Percentiles rank a stretch among this genome's conserved stretches.
Evolutionary conservation across 148 eudicot genomes (phyloP).

Genomic region (Hydrangea macrophylla): DNA sequence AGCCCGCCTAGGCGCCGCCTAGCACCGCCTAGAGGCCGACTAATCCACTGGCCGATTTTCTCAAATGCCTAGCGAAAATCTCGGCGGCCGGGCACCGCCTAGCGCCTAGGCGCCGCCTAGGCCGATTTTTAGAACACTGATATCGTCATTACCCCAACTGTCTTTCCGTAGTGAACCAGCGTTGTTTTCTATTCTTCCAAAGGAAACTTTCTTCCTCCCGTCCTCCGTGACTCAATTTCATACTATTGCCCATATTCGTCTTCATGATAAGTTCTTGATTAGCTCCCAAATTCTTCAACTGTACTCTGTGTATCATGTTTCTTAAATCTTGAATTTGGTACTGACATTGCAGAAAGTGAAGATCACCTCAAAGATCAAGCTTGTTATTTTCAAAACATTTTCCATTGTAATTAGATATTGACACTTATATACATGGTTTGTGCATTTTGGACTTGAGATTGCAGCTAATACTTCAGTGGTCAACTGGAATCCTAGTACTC

Average conservation of each 20-base stretch:
- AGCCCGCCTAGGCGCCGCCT: too few relatives aligned
- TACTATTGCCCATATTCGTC: not conserved
- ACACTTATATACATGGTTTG: slow-evolving; percentile 32
- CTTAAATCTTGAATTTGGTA: slow-evolving; percentile 6
- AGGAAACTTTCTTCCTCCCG: too few relatives aligned
- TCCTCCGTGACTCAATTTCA: not conserved
- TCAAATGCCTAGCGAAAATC: not conserved
- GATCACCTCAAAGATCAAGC: not conserved
- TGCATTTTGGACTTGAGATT: slow-evolving; percentile 46
- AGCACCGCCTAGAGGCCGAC: too few relatives aligned
- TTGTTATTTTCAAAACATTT: slow-evolving; percentile 12
- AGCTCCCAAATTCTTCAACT: not conserved
- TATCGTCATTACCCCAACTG: not conserved
- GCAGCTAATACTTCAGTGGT: slow-evolving; percentile 99
- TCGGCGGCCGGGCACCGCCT: too few relatives aligned
- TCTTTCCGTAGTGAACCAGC: not conserved
- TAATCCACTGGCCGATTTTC: not conserved
- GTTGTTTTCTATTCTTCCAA: too few relatives aligned
- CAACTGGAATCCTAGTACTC: slow-evolving; percentile 89
- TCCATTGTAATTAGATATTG: slow-evolving; percentile 28
- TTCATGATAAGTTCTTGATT: slow-evolving; percentile 1
- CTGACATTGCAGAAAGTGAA: slow-evolving; percentile 4
- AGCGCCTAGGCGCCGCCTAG: too few relatives aligned
- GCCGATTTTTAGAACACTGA: too few relatives aligned
- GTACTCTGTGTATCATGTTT: not conserved